Evolutionary conservation across 1,139 yeast species (phyloP), one percentile per base, ranked within the genome.

Genomic region (Kodamaea sp.): DNA sequence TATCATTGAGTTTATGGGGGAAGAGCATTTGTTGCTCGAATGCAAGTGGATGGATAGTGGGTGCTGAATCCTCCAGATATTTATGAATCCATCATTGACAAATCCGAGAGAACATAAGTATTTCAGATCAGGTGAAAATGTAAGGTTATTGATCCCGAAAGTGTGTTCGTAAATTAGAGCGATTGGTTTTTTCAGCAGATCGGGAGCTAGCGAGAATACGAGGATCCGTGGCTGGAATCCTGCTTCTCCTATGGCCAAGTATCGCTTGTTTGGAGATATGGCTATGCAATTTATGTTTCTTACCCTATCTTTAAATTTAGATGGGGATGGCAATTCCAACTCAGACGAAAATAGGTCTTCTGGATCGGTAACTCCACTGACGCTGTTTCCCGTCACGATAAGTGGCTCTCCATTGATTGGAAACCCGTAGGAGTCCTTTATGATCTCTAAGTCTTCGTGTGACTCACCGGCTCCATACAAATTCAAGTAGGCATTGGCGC

Each of bases 181-280:
- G 8, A 80, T 51, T 0, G 87, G 86, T 14, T 51, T 50, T 10
- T 52, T 46, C n/a, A 59, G 49, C 35, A 76, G 65, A 35, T 74
- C 69, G 0, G 70, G 62, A 0, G 84, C 83, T 9, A 78, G 57
- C 2, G 86, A 78, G 48, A 73, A 83, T 6, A 83, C 49, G 22
- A 80, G 58, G 2, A 83, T 68, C 19, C 87, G 59, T 0, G 90
- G 89, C 41, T 71, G 77, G 43, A 79, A 78, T 0, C 89, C 89
- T 0, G 68, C 57, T 49, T 83, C 89, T 1, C 89, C 90, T 5
- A 80, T 74, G 0, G 87, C 88, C 28, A 83, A 52, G 9, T 76
- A 45, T 32, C 55, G 64, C 26, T 63, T 66, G 48, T 76, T 72
- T 0, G 83, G 77, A 0, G 85, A 72, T 7, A 81, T 54, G 1